Evolutionary conservation across 805 yeast genomes (phyloP).

Genomic region (Torulaspora quercuum): DNA sequence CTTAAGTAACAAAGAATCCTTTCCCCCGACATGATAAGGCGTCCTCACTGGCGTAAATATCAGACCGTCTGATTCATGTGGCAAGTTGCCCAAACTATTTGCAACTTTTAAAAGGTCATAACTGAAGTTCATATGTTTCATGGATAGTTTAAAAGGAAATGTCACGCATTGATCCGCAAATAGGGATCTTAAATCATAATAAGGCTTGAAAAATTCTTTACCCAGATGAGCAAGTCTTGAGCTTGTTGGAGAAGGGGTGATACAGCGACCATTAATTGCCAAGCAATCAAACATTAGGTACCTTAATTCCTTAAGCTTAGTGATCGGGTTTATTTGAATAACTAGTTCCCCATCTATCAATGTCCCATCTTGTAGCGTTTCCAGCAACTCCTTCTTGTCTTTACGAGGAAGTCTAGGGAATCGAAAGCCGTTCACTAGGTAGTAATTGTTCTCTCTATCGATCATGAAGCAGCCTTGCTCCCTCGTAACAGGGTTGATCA

Average conservation of each 20-base stretch:
- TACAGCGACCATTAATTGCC: slow-evolving; percentile 70
- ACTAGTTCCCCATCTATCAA: slow-evolving; percentile 94
- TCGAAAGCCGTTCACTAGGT: slow-evolving; percentile 75
- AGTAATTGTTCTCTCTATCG: slow-evolving; percentile 85
- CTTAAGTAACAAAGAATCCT: slow-evolving; percentile 79
- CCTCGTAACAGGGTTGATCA: slow-evolving; percentile 60
- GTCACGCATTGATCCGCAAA: slow-evolving; percentile 70
- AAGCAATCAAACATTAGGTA: slow-evolving; percentile 90
- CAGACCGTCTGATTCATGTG: slow-evolving; percentile 90
- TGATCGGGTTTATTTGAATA: slow-evolving; percentile 53
- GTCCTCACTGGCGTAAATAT: slow-evolving; percentile 88
- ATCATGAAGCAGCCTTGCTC: slow-evolving; percentile 89
- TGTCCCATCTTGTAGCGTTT: slow-evolving; percentile 77
- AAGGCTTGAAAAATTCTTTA: slow-evolving; percentile 77
- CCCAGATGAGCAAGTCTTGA: slow-evolving; percentile 85
- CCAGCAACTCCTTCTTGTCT: slow-evolving; percentile 32
- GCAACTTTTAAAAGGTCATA: slow-evolving; percentile 76
- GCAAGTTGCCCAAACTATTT: slow-evolving; percentile 62
- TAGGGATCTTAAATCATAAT: slow-evolving; percentile 59
- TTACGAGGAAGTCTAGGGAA: slow-evolving; percentile 57
- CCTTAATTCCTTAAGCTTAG: slow-evolving; percentile 61
- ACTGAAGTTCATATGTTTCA: slow-evolving; percentile 84
- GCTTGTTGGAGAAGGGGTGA: slow-evolving; percentile 67
- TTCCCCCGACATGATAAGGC: slow-evolving; percentile 77
- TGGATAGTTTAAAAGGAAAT: slow-evolving; percentile 81